Conservation (phyloP, 768 basidiomycete species). For the Boletus fagicola region DNA sequence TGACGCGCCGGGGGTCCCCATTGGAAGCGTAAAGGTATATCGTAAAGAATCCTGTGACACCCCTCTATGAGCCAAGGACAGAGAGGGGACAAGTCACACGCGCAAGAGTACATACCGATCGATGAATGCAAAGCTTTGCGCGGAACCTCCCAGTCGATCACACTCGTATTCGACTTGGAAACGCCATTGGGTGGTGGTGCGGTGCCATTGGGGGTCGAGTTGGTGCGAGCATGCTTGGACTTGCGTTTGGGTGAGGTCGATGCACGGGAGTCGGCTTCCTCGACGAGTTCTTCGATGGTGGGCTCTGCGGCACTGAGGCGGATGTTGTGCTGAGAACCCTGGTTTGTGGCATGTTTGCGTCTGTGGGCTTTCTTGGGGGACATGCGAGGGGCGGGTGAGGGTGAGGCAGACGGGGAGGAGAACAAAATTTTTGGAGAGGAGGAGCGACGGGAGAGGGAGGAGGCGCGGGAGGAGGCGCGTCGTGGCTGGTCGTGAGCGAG, state of each 20-base stretch:
- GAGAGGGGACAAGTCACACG: slow-evolving; percentile 1
- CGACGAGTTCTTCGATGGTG: slow-evolving; percentile 26
- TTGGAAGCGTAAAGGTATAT: slow-evolving; percentile 55
- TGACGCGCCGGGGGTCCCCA: slow-evolving; percentile 48
- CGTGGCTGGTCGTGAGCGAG: slow-evolving; percentile 36
- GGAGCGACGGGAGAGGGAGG: slow-evolving; percentile 39
- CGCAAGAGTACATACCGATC: slow-evolving; percentile 61
- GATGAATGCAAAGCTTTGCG: slow-evolving; percentile 84
- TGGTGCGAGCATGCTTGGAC: slow-evolving; percentile 10
- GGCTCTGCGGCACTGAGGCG: slow-evolving; percentile 11
- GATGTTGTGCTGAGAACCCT: slow-evolving; percentile 23
- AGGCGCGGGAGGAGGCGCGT: slow-evolving; percentile 26
- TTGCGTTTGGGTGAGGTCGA: slow-evolving; percentile 22
- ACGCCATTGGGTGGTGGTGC: slow-evolving; percentile 3
- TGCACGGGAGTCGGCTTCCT: slow-evolving; percentile 18
- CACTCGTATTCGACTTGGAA: slow-evolving; percentile 17
- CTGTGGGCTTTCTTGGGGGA: slow-evolving; percentile 35
- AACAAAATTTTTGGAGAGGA: slow-evolving; percentile 49
- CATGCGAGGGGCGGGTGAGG: slow-evolving; percentile 29
- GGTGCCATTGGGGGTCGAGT: slow-evolving; percentile 7
- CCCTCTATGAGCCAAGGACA: slow-evolving; percentile 2
- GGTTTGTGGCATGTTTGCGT: slow-evolving; percentile 24
- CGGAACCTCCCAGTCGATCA: slow-evolving; percentile 85
- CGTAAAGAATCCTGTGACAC: slow-evolving; percentile 57
- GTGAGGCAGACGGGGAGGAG: slow-evolving; percentile 31